phyloP scores from a whole-genome alignment of 2,329 filamentous ascomycete genomes.

The Claviceps arundinis region DNA sequence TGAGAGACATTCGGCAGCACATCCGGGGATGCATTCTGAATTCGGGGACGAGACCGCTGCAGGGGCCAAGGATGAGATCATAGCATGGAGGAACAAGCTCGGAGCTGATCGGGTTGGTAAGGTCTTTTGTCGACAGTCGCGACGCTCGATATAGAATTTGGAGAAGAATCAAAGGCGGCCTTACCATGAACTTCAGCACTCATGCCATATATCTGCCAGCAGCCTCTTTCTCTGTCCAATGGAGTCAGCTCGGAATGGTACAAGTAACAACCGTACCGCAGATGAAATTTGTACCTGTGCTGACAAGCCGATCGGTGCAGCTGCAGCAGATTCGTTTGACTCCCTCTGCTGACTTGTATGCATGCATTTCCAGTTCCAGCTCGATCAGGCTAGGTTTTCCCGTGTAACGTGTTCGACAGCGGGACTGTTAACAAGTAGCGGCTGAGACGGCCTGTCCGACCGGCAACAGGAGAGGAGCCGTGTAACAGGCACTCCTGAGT shows the following conservation, averaged over 20 bases:
- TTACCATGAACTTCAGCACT: no score
- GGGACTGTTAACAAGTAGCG: background rate
- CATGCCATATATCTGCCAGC: no score
- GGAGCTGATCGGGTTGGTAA: no score
- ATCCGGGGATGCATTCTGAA: constrained; percentile 5
- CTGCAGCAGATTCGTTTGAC: background rate
- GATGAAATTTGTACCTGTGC: background rate
- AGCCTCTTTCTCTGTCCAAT: no score
- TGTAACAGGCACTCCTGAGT: background rate
- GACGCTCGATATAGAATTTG: no score
- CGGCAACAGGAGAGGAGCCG: background rate
- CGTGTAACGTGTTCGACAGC: background rate
- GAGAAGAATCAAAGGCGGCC: no score
- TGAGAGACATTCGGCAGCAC: constrained; percentile 13
- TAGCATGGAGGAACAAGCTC: constrained; percentile 1
- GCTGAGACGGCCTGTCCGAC: background rate
- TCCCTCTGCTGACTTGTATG: no score
- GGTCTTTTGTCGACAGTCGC: no score
- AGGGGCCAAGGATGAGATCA: constrained; percentile 4
- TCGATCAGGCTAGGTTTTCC: background rate
- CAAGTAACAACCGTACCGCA: background rate
- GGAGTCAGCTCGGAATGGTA: background rate
- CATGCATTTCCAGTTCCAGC: background rate
- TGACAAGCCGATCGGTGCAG: background rate
- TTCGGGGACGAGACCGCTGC: constrained; percentile 6